A percentile compares a stretch with the other conserved stretches of the same genome.
phyloP scores from a whole-genome alignment of 208 protist species.

The Leishmania gerbilli region DNA sequence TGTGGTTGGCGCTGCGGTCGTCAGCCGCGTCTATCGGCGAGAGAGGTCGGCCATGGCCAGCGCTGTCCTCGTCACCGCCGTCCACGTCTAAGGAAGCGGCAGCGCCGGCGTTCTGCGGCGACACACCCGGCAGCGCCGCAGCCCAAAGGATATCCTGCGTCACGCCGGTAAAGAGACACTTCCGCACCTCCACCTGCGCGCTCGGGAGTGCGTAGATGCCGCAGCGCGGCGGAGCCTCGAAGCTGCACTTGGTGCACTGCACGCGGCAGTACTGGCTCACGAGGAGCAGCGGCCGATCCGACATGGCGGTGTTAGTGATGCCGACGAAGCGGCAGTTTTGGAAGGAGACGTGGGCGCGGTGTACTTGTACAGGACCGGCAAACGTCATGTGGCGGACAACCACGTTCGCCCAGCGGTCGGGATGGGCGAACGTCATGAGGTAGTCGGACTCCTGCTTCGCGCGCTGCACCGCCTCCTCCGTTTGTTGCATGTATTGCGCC shows the following conservation, averaged over 20 bases:
- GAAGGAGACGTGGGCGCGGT: conserved; percentile 79
- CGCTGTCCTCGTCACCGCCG: conserved; percentile 10
- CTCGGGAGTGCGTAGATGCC: conserved; percentile 74
- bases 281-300: conserved; percentile 55
- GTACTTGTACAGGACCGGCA: conserved; percentile 64
- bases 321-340: conserved; percentile 78
- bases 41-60: neutral
- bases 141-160: conserved; percentile 18
- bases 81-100: conserved; percentile 3
- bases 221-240: conserved; percentile 54
- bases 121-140: conserved; percentile 7
- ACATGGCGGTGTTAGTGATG: neutral
- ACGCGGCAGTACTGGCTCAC: conserved; percentile 84
- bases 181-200: conserved; percentile 47
- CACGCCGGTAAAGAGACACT: conserved; percentile 80
- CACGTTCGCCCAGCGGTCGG: conserved; percentile 72
- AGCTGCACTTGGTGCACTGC: conserved; percentile 73
- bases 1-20: neutral
- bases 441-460: conserved; percentile 73
- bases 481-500: conserved; percentile 59
- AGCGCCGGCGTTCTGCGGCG: conserved; percentile 3
- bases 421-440: conserved; percentile 87
- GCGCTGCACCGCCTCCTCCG: conserved; percentile 57
- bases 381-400: conserved; percentile 78
- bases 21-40: neutral